Conservation (phyloP, 2,329 filamentous ascomycete species). For the Lasiodiplodia sp. region DNA sequence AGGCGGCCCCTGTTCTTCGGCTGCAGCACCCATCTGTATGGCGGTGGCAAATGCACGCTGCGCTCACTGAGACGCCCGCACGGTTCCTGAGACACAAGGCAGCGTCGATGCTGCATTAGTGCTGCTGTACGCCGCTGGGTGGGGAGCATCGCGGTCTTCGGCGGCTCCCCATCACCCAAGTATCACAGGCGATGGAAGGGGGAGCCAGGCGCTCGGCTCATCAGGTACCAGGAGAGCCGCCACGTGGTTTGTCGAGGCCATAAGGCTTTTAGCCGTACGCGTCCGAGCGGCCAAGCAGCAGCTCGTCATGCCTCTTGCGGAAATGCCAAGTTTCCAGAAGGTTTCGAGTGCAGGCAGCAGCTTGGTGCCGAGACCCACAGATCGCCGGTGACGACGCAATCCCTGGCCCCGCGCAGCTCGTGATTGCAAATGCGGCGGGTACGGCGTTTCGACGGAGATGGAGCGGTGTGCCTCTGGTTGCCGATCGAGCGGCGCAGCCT, state of each 20-base stretch:
- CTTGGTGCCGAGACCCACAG: constrained; percentile 8
- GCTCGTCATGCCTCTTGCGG: constrained; percentile 6
- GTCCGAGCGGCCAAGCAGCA: not conserved
- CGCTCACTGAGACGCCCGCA: not conserved
- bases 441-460: not conserved
- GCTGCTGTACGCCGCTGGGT: not conserved
- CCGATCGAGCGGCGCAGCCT: constrained; percentile 11
- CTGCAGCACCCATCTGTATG: not conserved
- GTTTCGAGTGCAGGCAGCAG: constrained; percentile 13
- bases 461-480: constrained; percentile 4
- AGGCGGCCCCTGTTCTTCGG: too few relatives aligned
- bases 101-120: not conserved
- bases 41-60: constrained; percentile 22
- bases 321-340: constrained; percentile 5
- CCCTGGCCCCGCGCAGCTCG: not conserved
- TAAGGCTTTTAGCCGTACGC: too few relatives aligned
- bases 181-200: too few relatives aligned
- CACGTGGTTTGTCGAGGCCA: too few relatives aligned
- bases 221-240: not conserved
- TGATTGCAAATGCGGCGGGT: not conserved
- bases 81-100: constrained; percentile 22
- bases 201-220: too few relatives aligned
- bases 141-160: not conserved
- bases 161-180: not conserved
- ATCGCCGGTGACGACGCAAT: not conserved